Conservation (phyloP, 768 basidiomycete genomes). For the button mushroom (Agaricus bisporus) region DNA sequence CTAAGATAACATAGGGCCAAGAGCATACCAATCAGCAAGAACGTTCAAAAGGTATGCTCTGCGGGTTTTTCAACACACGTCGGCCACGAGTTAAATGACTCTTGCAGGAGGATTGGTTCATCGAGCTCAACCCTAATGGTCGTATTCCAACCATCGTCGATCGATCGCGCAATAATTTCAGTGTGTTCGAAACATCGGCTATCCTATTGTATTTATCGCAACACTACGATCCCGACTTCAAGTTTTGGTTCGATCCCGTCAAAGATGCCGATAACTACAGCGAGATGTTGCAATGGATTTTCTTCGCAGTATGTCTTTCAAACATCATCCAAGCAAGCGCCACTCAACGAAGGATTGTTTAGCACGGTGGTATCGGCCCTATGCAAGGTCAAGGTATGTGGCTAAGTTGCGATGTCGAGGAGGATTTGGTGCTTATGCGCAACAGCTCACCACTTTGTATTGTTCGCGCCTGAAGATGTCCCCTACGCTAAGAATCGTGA, state of each 20-base stretch:
- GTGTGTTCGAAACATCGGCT: constrained; percentile 72
- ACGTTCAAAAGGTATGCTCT: too few species aligned
- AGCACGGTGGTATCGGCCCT: constrained; percentile 82
- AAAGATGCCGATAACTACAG: constrained; percentile 55
- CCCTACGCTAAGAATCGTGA: constrained; percentile 63
- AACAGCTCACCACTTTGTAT: constrained; percentile 64
- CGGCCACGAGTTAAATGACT: too few species aligned
- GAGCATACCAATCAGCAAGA: too few species aligned
- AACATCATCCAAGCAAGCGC: background rate
- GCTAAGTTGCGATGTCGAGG: background rate
- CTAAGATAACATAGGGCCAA: too few species aligned
- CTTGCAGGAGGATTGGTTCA: constrained; percentile 59
- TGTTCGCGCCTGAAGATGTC: constrained; percentile 59
- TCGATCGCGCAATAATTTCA: constrained; percentile 52
- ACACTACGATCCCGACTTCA: constrained; percentile 72
- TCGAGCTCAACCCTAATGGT: constrained; percentile 68
- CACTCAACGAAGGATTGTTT: background rate
- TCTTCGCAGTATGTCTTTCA: constrained; percentile 54
- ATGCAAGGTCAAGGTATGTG: constrained; percentile 69
- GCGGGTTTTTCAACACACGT: too few species aligned
- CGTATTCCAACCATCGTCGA: constrained; percentile 67
- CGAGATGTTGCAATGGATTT: constrained; percentile 81
- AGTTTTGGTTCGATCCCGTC: constrained; percentile 57
- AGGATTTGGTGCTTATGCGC: background rate
- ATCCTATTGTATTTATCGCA: constrained; percentile 81